Base-by-base conservation (phyloP, 1,284 basidiomycete species). In the Cerioporus squamosus region DNA sequence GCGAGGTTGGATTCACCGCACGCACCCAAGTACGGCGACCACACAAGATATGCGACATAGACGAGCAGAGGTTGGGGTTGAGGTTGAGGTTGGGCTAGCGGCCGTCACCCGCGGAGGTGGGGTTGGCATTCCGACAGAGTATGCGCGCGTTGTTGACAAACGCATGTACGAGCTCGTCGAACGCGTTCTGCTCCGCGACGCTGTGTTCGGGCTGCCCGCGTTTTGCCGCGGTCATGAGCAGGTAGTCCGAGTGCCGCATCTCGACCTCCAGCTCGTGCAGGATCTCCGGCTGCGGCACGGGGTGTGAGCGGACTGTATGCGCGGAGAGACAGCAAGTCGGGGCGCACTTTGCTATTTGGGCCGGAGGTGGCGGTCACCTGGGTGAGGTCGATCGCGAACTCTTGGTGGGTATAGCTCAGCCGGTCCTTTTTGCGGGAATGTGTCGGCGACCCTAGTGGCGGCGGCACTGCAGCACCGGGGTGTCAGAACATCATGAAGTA, bases 311-410 rank as follows among this genome's bases (percentile, higher is more conserved):
- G 55, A 40, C 15, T 31, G 33, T 2, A n/a, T n/a, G n/a, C 59
- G 44, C 33, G 24, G 20, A n/a, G n/a, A n/a, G n/a, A n/a, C n/a
- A n/a, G n/a, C n/a, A n/a, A n/a, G n/a, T n/a, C n/a, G 50, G 29
- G 10, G 29, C 83, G 57, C 70, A 89, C 88, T 48, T 81, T 77
- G 59, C 74, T 73, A 58, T 74, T 79, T 1, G 80, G 72, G 9
- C 79, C 73, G 12, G 72, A 63, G 33, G 75, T 75, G 14, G 87
- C 79, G 7, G 85, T 86, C 49, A 99, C 97, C 73, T 96, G 94
- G 0, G 97, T 99, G 45, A 99, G 81, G 75, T 99, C 97, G 63
- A 98, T 90, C 66, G 83, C 83, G 72, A 94, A 95, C 62, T 96
- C 88, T 75, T 98, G 94, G 74, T 98, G 96, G 2, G 87, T 79